Evolutionary conservation across 768 basidiomycete genomes (phyloP).

Genomic region (Leccinum obscurum): DNA sequence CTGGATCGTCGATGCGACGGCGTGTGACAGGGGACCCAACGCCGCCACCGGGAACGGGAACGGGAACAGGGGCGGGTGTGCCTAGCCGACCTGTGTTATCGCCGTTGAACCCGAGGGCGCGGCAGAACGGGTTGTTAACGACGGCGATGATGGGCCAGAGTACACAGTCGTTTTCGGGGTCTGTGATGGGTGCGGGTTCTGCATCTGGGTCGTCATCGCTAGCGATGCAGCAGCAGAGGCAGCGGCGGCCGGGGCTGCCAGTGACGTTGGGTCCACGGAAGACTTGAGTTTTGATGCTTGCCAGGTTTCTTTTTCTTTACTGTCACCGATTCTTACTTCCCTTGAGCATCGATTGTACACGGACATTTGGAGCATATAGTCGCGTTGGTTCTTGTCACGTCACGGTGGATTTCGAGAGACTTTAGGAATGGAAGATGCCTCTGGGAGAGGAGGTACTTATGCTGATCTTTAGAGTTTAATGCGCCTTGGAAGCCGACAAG

Average conservation of each 20-base stretch:
- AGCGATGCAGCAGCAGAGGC: slow-evolving; percentile 39
- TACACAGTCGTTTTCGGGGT: slow-evolving; percentile 30
- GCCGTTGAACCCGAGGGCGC: slow-evolving; percentile 71
- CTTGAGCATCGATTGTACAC: neutral
- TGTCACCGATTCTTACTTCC: neutral
- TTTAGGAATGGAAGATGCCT: neutral
- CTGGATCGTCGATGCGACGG: slow-evolving; percentile 54
- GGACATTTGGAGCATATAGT: neutral
- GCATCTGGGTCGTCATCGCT: slow-evolving; percentile 8
- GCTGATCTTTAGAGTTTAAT: neutral
- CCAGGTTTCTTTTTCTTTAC: neutral
- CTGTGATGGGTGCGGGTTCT: slow-evolving; percentile 14
- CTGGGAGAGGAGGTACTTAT: neutral
- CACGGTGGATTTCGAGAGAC: neutral
- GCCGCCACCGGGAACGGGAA: slow-evolving; percentile 26
- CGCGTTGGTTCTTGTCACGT: neutral
- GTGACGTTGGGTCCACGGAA: slow-evolving; percentile 40
- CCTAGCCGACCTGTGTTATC: slow-evolving; percentile 32
- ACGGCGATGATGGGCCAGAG: slow-evolving; percentile 39
- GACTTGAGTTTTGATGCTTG: slow-evolving; percentile 6
- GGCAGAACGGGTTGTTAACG: slow-evolving; percentile 46
- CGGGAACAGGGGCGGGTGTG: slow-evolving; percentile 6
- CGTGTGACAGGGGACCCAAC: slow-evolving; percentile 54
- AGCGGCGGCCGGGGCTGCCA: slow-evolving; percentile 39
- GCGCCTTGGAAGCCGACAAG: neutral